phyloP scores from a whole-genome alignment of 2,329 filamentous ascomycete species.

The Hymenoscyphus infarciens region DNA sequence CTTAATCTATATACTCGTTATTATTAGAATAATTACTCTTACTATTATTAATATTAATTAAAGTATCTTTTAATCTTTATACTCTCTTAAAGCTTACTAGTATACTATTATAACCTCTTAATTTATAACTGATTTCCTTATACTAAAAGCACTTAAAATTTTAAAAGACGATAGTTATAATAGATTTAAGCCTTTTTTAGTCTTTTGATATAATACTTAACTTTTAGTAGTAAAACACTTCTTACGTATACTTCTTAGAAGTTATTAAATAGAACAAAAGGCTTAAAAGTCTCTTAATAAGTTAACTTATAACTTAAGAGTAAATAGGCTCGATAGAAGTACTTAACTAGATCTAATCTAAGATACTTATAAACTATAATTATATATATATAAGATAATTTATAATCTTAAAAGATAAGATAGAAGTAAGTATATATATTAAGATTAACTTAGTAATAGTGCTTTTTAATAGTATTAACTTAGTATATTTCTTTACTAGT shows the following conservation, averaged over 20 bases:
- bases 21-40: background rate
- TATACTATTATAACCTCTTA: background rate
- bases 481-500: background rate
- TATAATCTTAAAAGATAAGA: background rate
- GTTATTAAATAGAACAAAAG: background rate
- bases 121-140: background rate
- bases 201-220: background rate
- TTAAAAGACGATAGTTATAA: background rate
- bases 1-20: background rate
- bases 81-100: background rate
- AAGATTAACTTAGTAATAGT: no score
- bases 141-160: background rate
- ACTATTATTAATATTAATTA: background rate
- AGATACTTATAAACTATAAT: background rate
- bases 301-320: background rate
- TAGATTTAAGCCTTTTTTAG: background rate
- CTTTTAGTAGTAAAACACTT: background rate
- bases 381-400: background rate
- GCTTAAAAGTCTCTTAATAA: background rate
- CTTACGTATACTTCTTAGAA: background rate
- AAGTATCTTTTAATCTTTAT: background rate
- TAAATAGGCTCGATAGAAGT: background rate
- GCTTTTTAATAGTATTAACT: background rate
- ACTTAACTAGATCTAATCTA: background rate
- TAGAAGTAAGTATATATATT: background rate